Percentiles rank a stretch among this genome's conserved stretches.
Evolutionary conservation across 192 early-diverging fungal genomes (phyloP).

Genomic region (Gamsiella multidivaricata): DNA sequence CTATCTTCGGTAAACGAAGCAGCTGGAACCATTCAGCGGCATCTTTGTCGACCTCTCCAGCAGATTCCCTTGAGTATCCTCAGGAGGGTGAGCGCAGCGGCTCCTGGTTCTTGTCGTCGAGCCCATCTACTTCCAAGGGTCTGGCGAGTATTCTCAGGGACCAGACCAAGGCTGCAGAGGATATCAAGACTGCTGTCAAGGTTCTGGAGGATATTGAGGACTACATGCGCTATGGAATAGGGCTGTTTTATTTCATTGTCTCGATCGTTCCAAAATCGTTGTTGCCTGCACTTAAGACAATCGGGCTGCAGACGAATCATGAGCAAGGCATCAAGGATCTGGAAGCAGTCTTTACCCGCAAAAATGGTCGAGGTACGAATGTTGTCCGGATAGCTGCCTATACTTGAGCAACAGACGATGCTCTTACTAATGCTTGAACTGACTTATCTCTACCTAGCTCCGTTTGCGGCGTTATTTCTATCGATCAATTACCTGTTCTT

Average conservation of each 20-base stretch:
- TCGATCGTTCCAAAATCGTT: constrained; percentile 51
- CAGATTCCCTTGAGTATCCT: constrained; percentile 2
- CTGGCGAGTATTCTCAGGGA: constrained; percentile 31
- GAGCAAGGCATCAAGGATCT: constrained; percentile 43
- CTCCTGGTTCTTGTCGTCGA: constrained; percentile 20
- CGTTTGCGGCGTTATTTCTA: constrained; percentile 51
- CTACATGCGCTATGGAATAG: constrained; percentile 55
- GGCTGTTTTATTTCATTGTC: constrained; percentile 55
- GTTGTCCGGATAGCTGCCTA: too few relatives aligned
- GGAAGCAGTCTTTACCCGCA: constrained; percentile 32
- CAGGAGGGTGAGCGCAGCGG: constrained; percentile 13
- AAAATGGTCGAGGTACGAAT: constrained; percentile 37
- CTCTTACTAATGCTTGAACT: background rate
- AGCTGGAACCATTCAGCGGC: constrained; percentile 22
- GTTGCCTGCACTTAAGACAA: constrained; percentile 37
- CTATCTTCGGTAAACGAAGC: constrained; percentile 32
- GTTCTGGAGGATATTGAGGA: constrained; percentile 54
- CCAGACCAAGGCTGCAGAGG: constrained; percentile 45
- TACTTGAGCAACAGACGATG: too few relatives aligned
- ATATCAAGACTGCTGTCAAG: constrained; percentile 36
- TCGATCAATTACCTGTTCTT: constrained; percentile 55
- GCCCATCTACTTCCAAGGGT: constrained; percentile 17
- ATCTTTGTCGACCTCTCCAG: constrained; percentile 16
- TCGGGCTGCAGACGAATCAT: constrained; percentile 47
- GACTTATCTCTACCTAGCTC: constrained; percentile 19